Evolutionary conservation across 2,329 filamentous ascomycete genomes (phyloP).

Genomic region (Scedosporium boydii): DNA sequence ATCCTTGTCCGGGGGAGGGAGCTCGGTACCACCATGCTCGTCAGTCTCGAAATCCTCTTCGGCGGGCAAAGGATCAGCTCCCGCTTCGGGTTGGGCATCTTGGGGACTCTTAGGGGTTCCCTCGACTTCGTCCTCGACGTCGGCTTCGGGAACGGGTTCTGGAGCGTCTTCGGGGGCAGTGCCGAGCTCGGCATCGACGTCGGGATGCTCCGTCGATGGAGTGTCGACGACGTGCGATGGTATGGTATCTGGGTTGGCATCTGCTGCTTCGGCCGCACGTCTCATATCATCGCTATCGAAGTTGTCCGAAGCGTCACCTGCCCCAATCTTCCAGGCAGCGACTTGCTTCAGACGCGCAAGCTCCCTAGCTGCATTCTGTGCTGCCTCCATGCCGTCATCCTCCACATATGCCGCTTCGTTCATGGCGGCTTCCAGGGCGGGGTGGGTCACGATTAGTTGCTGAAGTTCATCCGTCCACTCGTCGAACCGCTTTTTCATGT

Average conservation of each 20-base stretch:
- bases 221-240: not conserved
- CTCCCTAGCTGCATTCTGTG: slow-evolving; percentile 70
- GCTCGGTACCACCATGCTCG: not conserved
- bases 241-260: slow-evolving; percentile 12
- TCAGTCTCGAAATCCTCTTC: not conserved
- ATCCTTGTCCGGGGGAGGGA: not conserved
- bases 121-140: slow-evolving; percentile 11
- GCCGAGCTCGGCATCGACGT: slow-evolving; percentile 8
- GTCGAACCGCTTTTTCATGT: slow-evolving; percentile 71
- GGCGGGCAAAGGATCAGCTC: not conserved
- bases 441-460: slow-evolving; percentile 63
- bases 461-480: slow-evolving; percentile 80
- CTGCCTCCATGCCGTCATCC: slow-evolving; percentile 69
- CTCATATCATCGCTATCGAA: slow-evolving; percentile 63
- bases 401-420: slow-evolving; percentile 61
- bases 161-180: slow-evolving; percentile 3
- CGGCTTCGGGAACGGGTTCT: slow-evolving; percentile 11
- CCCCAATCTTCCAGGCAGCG: slow-evolving; percentile 71
- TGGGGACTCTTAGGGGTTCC: slow-evolving; percentile 20
- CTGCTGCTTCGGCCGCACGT: slow-evolving; percentile 38
- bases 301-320: slow-evolving; percentile 65
- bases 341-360: slow-evolving; percentile 74
- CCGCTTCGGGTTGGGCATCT: slow-evolving; percentile 12
- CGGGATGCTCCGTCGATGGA: slow-evolving; percentile 4
- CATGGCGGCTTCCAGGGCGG: slow-evolving; percentile 59